Evolutionary conservation across 306 rosid species (phyloP), one percentile per base, ranked within the genome.

Genomic region (Datisca glomerata): DNA sequence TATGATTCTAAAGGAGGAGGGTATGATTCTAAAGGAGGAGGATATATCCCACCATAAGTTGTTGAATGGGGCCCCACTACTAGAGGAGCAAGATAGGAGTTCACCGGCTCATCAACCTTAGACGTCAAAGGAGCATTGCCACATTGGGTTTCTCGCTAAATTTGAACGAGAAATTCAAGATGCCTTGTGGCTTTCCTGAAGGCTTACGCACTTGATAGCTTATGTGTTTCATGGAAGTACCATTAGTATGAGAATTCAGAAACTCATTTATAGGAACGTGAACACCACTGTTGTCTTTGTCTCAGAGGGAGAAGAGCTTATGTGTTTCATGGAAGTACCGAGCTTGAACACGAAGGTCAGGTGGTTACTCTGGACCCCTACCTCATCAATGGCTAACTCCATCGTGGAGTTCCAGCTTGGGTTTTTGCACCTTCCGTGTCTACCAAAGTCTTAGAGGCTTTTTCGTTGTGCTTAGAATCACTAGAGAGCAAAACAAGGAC

Each of bases 401-500:
- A 72, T 10, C 41, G 70, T 8, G 50, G 43, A 24, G 23, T 57
- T 49, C 74, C 74, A 66, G 4, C 29, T 53, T 8, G 74, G 74
- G 39, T 48, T 57, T 4, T 67, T 16, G 18, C 74, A 3, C 60
- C 43, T 24, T 61, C 64, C 31, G 48, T 72, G 40, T 38, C 50
- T 13, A 57, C 52, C 15, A 55, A 60, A 4, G 78, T 61, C n/a
- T 22, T 57, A n/a, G n/a, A n/a, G n/a, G n/a, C n/a, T 5, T 14
- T 45, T 31, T 65, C 75, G 3, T 35, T 37, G 9, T 42, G 5
- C 1, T 8, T 0, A 0, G 62, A 27, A 21, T 79, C 78, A 24
- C 75, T 86, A 44, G 54, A 2, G 75, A 84, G 51, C 0, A 70
- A 59, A 22, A 72, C 75, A 61, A 73, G 78, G 20, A 68, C 92